Percentiles rank a stretch among this genome's conserved stretches.
phyloP scores from a whole-genome alignment of 805 yeast genomes.

The Yamadazyma tumulicola region DNA sequence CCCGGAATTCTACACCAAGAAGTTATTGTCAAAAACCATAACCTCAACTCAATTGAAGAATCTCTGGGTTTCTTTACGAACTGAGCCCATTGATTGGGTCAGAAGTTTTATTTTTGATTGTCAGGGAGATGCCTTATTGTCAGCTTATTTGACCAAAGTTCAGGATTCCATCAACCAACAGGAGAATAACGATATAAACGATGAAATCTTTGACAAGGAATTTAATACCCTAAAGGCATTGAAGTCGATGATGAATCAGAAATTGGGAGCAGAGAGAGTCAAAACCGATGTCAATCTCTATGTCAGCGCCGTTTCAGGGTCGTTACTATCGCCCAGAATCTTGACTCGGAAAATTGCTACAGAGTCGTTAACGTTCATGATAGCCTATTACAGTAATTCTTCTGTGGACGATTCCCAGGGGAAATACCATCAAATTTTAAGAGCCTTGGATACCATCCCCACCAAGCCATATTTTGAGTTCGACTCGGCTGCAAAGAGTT shows the following conservation, averaged over 20 bases:
- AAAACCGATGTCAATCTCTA: conserved; percentile 37
- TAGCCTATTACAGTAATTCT: conserved; percentile 33
- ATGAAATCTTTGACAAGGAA: conserved; percentile 65
- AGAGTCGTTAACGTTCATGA: conserved; percentile 59
- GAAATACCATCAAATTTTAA: conserved; percentile 55
- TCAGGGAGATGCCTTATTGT: conserved; percentile 79
- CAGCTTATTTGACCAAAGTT: conserved; percentile 51
- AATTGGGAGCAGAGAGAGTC: conserved; percentile 60
- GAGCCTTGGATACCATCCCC: conserved; percentile 47
- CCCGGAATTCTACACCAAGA: conserved; percentile 76
- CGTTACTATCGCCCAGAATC: conserved; percentile 70
- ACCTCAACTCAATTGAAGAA: conserved; percentile 70
- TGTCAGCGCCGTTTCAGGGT: conserved; percentile 64
- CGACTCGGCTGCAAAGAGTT: conserved; percentile 17
- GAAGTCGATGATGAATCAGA: conserved; percentile 64
- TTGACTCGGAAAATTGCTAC: conserved; percentile 76
- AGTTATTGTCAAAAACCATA: conserved; percentile 66
- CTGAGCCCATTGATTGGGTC: conserved; percentile 85
- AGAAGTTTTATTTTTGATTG: conserved; percentile 61
- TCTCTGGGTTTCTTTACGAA: conserved; percentile 86
- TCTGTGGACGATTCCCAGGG: conserved; percentile 25
- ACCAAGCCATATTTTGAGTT: conserved; percentile 37
- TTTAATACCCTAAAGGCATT: conserved; percentile 73
- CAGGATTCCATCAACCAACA: conserved; percentile 41
- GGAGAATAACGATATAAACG: conserved; percentile 38